Evolutionary conservation across 768 basidiomycete species (phyloP), one percentile per base, ranked within the genome.

Genomic region (Podaxis sp.): DNA sequence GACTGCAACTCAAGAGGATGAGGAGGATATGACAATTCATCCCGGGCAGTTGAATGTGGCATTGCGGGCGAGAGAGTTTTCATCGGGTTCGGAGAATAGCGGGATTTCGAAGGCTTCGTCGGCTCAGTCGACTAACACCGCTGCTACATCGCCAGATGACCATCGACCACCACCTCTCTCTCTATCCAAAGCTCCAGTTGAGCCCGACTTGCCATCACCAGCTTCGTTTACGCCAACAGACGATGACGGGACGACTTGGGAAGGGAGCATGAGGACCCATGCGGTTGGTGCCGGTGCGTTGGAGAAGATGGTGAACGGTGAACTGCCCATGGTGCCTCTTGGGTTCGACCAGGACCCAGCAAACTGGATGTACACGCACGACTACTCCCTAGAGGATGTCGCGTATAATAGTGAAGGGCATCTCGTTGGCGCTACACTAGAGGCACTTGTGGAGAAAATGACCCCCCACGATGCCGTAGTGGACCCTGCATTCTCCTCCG

Each of bases 381-480:
- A 97, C 68, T 92, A 95, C 73, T 81, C 87, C 12, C 76, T 86
- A 4, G 86, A 90, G 38, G 96, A 99, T 70, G 90, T 96, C 54
- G 86, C 90, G 3, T 95, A 94, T 79, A 97, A 96, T 72, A 82
- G 83, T 50, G 95, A 99, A 12, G 96, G 95, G 2, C 85, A 87
- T 66, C 86, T 99, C 20, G 90, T 95, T 10, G 96, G 95, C 24
- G 97, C 95, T 2, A 95, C 94, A 3, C 79, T 99, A 64, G 82
- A 83, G 17, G 95, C 89, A 1, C 80, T 99, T 48, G 90, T 99
- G n/a, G 95, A 96, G 77, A 95, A 94, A 77, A 91, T 99, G 89
- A 96, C 96, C 20, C 95, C 96, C 4, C 93, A 97, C 71, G 94
- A 95, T 70, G 88, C 87, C 62, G 84, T 95, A 49, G 93, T 95